Percentiles rank a stretch among this genome's conserved stretches.
phyloP scores from a whole-genome alignment of 352 stramenopile species.

The Phytopythium sindhum region DNA sequence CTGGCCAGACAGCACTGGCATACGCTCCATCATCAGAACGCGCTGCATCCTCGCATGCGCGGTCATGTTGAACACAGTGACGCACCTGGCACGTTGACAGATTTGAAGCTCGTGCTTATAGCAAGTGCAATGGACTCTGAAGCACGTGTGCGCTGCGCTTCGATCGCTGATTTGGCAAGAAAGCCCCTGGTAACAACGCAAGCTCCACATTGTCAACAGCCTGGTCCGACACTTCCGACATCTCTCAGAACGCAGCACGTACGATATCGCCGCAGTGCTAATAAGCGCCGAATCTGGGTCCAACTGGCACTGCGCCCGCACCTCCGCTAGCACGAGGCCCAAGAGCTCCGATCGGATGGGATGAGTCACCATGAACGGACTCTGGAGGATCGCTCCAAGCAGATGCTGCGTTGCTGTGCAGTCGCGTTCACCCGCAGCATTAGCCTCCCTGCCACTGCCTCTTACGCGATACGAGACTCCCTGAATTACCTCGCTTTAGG shows the following conservation, averaged over 20 bases:
- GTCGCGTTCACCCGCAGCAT: conserved; percentile 11
- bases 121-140: conserved; percentile 31
- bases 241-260: conserved; percentile 10
- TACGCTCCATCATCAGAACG: background rate
- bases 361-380: conserved; percentile 41
- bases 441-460: background rate
- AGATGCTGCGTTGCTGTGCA: conserved; percentile 27
- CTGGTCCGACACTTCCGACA: background rate
- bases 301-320: conserved; percentile 11
- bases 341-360: conserved; percentile 42
- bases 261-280: conserved; percentile 9
- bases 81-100: conserved; percentile 36
- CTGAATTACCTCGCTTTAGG: conserved; percentile 9
- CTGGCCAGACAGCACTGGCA: conserved; percentile 25
- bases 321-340: conserved; percentile 25
- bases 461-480: too few relatives aligned
- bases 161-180: conserved; percentile 19
- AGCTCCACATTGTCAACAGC: background rate
- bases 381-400: conserved; percentile 44
- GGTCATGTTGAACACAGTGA: background rate
- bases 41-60: background rate
- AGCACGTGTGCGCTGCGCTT: conserved; percentile 15
- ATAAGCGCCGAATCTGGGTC: conserved; percentile 10
- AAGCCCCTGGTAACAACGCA: conserved; percentile 16
- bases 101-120: conserved; percentile 25